Evolutionary conservation across 2,329 filamentous ascomycete species (phyloP), one percentile per base, ranked within the genome.

Genomic region (Sclerotinia trifoliorum): DNA sequence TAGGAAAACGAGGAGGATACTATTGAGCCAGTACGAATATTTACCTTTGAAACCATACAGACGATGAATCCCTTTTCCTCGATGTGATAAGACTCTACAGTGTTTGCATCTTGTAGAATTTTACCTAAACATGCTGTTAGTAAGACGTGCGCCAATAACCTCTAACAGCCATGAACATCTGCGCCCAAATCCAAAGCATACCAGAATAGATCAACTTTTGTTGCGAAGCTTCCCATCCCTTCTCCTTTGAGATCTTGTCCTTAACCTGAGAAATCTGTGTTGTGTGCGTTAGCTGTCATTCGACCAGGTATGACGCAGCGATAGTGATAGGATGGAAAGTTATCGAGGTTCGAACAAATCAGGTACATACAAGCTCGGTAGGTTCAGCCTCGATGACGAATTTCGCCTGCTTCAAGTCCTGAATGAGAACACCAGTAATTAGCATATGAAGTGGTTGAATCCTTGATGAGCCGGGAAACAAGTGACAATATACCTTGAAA

Each of bases 31-130:
- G 11, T 35, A 52, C 42, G 26, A 46, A 42, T 29, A 32, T 80
- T 71, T 83, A 96, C 94, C 91, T 98, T 98, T 79, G 92, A 93
- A 76, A 96, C 90, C 89, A 99, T 97, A 83, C 95, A 99, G 70
- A 99, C 95, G 76, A 99, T 93, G 80, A 98, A 99, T 49, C 95
- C 95, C 85, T 98, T 99, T 86, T 98, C 95, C 81, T 99, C 94
- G 72, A 99, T 98, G 82, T 93, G 97, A 84, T 98, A 98, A 52
- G 92, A 94, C 80, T 93, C 93, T 75, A 99, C 91, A 2, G 94
- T 97, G 78, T 97, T 95, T 71, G 93, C 93, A 90, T 99, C 94
- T 81, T 97, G 94, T 73, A 99, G 84, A 75, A 99, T 98, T 84
- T 99, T 99, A 83, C 95, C 94, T 97, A 75, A 68, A 61, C 49